Percentiles rank a stretch among this genome's conserved stretches.
phyloP scores from a whole-genome alignment of 352 stramenopile species.

The Phytopythium helicoides region DNA sequence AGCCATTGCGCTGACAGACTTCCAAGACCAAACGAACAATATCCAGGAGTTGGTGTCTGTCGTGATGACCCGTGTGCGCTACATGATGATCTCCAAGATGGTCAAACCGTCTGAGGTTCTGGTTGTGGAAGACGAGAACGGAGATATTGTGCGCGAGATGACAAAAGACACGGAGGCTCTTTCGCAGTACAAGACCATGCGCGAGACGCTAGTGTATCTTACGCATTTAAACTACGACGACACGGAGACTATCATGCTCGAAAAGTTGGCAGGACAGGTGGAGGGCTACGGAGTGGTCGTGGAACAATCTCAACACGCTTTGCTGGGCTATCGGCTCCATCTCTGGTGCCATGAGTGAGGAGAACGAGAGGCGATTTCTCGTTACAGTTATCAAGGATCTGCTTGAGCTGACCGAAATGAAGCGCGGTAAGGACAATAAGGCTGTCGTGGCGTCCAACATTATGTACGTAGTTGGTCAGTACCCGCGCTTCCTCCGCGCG shows the following conservation, averaged over 20 bases:
- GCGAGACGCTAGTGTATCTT: constrained; percentile 98
- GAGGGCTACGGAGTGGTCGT: constrained; percentile 89
- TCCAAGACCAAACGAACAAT: constrained; percentile 48
- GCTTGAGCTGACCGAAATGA: constrained; percentile 97
- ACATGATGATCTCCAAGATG: constrained; percentile 99
- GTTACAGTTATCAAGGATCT: constrained; percentile 99
- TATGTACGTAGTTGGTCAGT: constrained; percentile 99
- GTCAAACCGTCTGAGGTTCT: constrained; percentile 99
- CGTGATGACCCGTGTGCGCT: constrained; percentile 94
- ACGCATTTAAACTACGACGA: constrained; percentile 99
- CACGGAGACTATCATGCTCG: constrained; percentile 99
- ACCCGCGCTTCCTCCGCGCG: constrained; percentile 98
- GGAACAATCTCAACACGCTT: constrained; percentile 99
- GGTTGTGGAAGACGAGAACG: constrained; percentile 99
- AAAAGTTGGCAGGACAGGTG: constrained; percentile 95
- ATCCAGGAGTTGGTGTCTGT: constrained; percentile 68
- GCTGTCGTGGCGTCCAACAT: constrained; percentile 99
- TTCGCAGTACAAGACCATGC: constrained; percentile 99
- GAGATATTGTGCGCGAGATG: constrained; percentile 95
- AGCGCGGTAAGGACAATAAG: constrained; percentile 99
- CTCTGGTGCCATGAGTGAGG: constrained; percentile 98
- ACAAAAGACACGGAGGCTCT: constrained; percentile 99
- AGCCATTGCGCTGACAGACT: constrained; percentile 50
- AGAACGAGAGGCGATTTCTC: constrained; percentile 99
- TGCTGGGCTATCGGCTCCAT: constrained; percentile 99